Evolutionary conservation across 805 yeast genomes (phyloP).

Genomic region (Lachancea cidri): DNA sequence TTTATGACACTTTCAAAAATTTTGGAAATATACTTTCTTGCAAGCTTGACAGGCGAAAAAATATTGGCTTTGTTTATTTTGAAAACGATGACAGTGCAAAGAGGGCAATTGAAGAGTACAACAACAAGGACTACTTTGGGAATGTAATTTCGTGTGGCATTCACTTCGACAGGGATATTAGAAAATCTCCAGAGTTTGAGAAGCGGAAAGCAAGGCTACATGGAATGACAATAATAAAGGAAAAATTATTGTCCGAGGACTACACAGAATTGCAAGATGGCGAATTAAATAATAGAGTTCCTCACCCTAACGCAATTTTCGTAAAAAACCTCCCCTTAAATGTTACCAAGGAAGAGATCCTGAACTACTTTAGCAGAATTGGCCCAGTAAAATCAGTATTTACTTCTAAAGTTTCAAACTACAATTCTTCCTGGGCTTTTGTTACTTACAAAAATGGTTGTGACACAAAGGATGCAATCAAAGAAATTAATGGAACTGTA

Average conservation of each 20-base stretch:
- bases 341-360: slow-evolving; percentile 27
- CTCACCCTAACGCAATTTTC: slow-evolving; percentile 32
- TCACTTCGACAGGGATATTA: slow-evolving; percentile 36
- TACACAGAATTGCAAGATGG: slow-evolving; percentile 8
- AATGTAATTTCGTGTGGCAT: slow-evolving; percentile 35
- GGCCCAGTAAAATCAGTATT: slow-evolving; percentile 35
- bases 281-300: slow-evolving; percentile 6
- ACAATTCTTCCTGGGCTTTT: slow-evolving; percentile 35
- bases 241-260: slow-evolving; percentile 13
- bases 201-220: slow-evolving; percentile 23
- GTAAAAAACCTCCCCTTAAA: slow-evolving; percentile 32
- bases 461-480: slow-evolving; percentile 36
- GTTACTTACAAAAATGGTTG: slow-evolving; percentile 37
- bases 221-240: slow-evolving; percentile 13
- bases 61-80: slow-evolving; percentile 40
- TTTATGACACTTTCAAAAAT: slow-evolving; percentile 45
- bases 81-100: slow-evolving; percentile 32
- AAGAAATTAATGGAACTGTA: slow-evolving; percentile 24
- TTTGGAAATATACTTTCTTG: slow-evolving; percentile 44
- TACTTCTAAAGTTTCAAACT: slow-evolving; percentile 24
- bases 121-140: slow-evolving; percentile 30
- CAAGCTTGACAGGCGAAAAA: slow-evolving; percentile 35
- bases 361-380: slow-evolving; percentile 25
- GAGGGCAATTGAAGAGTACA: slow-evolving; percentile 30
- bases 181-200: slow-evolving; percentile 32